Evolutionary conservation across 2,329 filamentous ascomycete species (phyloP).

Genomic region (Pyrenophora tritici-repentis): DNA sequence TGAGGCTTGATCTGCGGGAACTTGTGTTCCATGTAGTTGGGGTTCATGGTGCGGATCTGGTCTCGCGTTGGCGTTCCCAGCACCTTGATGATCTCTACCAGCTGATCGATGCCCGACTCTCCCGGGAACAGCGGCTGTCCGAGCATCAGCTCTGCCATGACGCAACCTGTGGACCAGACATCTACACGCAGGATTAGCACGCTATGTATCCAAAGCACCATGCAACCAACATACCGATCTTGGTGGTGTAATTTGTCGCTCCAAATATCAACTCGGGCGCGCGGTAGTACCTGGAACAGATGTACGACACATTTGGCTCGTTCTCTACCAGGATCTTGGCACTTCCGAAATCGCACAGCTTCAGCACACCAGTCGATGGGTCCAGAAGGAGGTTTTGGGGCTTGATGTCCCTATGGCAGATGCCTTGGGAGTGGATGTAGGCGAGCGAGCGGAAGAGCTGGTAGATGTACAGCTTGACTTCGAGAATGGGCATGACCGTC

Average conservation of each 20-base stretch:
- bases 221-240: conserved; percentile 78
- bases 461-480: conserved; percentile 99
- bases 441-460: conserved; percentile 97
- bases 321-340: conserved; percentile 99
- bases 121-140: conserved; percentile 97
- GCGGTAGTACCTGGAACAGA: conserved; percentile 98
- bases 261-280: conserved; percentile 98
- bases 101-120: conserved; percentile 96
- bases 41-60: conserved; percentile 99
- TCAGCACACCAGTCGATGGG: conserved; percentile 86
- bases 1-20: conserved; percentile 99
- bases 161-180: conserved; percentile 98
- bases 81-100: conserved; percentile 99
- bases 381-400: conserved; percentile 96
- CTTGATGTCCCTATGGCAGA: conserved; percentile 99
- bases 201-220: conserved; percentile 5
- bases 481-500: conserved; percentile 97
- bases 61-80: conserved; percentile 94
- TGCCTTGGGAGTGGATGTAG: conserved; percentile 98
- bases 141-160: conserved; percentile 99
- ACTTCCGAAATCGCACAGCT: conserved; percentile 98
- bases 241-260: conserved; percentile 98
- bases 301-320: conserved; percentile 99
- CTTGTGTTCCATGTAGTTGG: conserved; percentile 99
- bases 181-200: conserved; percentile 61